Conservation (phyloP, 805 yeast genomes). For the Grigorovia transvaalensis region DNA sequence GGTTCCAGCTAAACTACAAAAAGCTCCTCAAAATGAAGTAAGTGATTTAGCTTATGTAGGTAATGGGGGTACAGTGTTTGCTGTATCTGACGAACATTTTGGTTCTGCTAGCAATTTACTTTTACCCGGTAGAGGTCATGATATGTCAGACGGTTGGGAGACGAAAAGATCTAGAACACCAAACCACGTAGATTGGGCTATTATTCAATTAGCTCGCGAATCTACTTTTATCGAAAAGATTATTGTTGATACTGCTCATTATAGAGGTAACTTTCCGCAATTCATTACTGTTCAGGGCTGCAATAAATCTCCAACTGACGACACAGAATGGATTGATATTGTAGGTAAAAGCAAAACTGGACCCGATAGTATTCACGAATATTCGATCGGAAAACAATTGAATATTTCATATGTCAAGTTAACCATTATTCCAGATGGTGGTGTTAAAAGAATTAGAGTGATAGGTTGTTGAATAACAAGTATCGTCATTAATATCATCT, state of each 20-base stretch:
- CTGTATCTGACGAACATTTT: constrained; percentile 85
- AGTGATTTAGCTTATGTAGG: constrained; percentile 73
- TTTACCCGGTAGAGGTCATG: constrained; percentile 88
- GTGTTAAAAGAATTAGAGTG: constrained; percentile 83
- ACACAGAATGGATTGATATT: constrained; percentile 48
- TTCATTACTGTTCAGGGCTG: constrained; percentile 56
- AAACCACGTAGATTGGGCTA: constrained; percentile 88
- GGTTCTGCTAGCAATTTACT: constrained; percentile 84
- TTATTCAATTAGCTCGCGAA: constrained; percentile 63
- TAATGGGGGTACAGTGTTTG: constrained; percentile 82
- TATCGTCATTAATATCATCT: background rate
- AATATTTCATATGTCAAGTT: constrained; percentile 61
- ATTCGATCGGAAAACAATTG: constrained; percentile 26
- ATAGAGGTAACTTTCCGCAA: constrained; percentile 92
- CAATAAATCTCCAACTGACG: constrained; percentile 26
- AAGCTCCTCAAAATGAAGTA: background rate
- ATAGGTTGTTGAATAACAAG: constrained; percentile 37
- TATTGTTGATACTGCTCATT: constrained; percentile 85
- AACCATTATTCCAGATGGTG: constrained; percentile 92
- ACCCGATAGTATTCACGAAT: constrained; percentile 76
- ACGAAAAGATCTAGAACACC: constrained; percentile 76
- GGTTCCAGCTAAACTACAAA: constrained; percentile 36
- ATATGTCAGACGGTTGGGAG: constrained; percentile 99
- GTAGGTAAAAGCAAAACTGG: constrained; percentile 64
- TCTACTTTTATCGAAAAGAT: constrained; percentile 44